Evolutionary conservation across 2,329 filamentous ascomycete species (phyloP), one percentile per base, ranked within the genome.

Genomic region (Verticillium albo-atrum): DNA sequence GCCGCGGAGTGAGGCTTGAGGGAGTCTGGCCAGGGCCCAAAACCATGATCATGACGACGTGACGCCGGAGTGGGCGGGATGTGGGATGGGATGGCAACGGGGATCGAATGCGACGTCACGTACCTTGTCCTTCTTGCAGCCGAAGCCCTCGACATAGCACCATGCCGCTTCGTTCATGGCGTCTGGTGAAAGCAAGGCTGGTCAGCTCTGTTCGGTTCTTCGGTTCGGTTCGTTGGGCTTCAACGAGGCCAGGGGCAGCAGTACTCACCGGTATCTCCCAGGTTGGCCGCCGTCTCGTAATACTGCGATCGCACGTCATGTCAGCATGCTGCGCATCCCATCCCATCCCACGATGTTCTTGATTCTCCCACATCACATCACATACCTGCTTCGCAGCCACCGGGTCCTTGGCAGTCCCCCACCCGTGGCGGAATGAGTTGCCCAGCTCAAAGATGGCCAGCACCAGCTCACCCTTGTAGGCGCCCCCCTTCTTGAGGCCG

Each of bases 41-140:
- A 14, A 32, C 30, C 30, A 4, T 3, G 20, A 15, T 4, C 12
- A 37, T 12, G 34, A 15, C 34, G 37, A n/a, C 37, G 9, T 23
- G 20, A 23, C 20, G 42, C 30, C 30, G 30, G 9, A 14, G 30
- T 14, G 9, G 42, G 25, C 20, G 20, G n/a, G 20, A 50, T 20
- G 42, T 12, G 20, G 9, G 7, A n/a, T 15, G 17, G 17, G 42
- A 23, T 14, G 20, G 7, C n/a, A 12, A 23, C 20, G 42, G 12
- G 20, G 2, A 17, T 6, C 14, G 20, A 12, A 25, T 20, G 42
- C 20, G 10, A 20, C 20, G 20, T 26, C 62, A 85, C 91, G 76
- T 82, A 97, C 94, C 90, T 97, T 98, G 80, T 99, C 93, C 75
- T 98, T 99, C 75, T 92, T 95, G 70, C 92, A 94, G 34, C 95